Evolutionary conservation across 495 filamentous ascomycete species (phyloP), one percentile per base, ranked within the genome.

Genomic region (Penicillium simplicissimum): DNA sequence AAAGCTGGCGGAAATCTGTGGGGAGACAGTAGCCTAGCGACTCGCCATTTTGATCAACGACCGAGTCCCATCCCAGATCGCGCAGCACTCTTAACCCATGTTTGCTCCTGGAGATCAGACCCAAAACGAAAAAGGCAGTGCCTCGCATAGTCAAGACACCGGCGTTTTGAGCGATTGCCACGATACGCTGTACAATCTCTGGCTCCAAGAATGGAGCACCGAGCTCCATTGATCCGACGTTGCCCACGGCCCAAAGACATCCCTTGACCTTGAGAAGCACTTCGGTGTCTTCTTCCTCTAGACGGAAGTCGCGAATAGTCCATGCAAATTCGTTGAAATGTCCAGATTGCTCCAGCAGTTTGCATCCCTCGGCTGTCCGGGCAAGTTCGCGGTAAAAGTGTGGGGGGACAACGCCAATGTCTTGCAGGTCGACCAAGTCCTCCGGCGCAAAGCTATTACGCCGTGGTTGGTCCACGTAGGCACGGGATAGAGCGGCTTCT

Each of bases 331-430:
- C 92, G 59, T 90, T 87, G 72, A 98, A 98, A 73, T 98, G 95
- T 3, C 95, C 93, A 56, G 97, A 98, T 61, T 96, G 88, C 66
- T 89, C 84, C 10, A 98, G 82, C 1, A 98, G 82, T 64, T 87
- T 88, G 77, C 96, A 98, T 1, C 95, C 95, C 69, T 98, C 95
- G 40, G 87, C 82, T 1, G 95, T 98, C 15, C 96, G 86, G 4
- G 95, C 93, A 58, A 98, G 82, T 70, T 98, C 95, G 55, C 95
- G 85, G 67, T 98, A 98, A 76, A 98, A 98, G 71, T 98, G 95
- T 13, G 96, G 93, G 28, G 95, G 95, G 10, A 97, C 91, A 58
- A 83, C 74, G 23, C 89, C 87, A 57, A 86, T 82, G 58, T 87
- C 83, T 48, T 83, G 79, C 56, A 78, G 72, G 56, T 86, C 85